Conservation (phyloP, 768 basidiomycete species). For the Hysterangium stoloniferum region DNA sequence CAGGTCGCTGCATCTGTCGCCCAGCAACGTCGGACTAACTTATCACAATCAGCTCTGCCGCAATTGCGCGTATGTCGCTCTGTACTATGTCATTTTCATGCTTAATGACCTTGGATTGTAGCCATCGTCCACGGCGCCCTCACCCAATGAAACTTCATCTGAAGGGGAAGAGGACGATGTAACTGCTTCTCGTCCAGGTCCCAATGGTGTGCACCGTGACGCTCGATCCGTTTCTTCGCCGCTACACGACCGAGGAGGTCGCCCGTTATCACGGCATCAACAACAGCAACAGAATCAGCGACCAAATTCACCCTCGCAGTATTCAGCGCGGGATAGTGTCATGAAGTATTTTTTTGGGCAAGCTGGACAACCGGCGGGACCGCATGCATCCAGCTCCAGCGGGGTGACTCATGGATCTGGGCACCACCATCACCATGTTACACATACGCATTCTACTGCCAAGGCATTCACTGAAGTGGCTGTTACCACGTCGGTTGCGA, state of each 20-base stretch:
- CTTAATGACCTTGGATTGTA: constrained; percentile 25
- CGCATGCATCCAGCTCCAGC: constrained; percentile 16
- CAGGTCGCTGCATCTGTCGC: constrained; percentile 34
- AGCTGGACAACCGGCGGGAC: constrained; percentile 60
- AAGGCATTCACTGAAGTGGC: background rate
- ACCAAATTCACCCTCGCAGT: constrained; percentile 26
- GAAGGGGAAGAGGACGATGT: constrained; percentile 59
- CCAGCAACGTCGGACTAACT: constrained; percentile 33
- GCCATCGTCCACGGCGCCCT: constrained; percentile 58
- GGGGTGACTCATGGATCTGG: background rate
- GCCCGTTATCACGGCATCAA: constrained; percentile 21
- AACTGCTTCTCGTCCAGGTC: constrained; percentile 43
- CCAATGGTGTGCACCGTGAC: constrained; percentile 48
- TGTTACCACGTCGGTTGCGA: constrained; percentile 22
- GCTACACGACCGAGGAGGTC: constrained; percentile 54
- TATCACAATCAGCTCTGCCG: constrained; percentile 31
- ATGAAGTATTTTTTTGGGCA: constrained; percentile 97
- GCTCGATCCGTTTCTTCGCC: constrained; percentile 72
- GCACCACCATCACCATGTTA: background rate
- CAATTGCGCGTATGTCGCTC: constrained; percentile 42
- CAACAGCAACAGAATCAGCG: constrained; percentile 22
- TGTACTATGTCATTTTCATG: constrained; percentile 1
- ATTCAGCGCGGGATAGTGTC: constrained; percentile 77
- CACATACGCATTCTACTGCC: background rate
- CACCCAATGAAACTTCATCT: constrained; percentile 40